phyloP scores from a whole-genome alignment of 2,329 filamentous ascomycete species.

The Paecilomyces fulvus region DNA sequence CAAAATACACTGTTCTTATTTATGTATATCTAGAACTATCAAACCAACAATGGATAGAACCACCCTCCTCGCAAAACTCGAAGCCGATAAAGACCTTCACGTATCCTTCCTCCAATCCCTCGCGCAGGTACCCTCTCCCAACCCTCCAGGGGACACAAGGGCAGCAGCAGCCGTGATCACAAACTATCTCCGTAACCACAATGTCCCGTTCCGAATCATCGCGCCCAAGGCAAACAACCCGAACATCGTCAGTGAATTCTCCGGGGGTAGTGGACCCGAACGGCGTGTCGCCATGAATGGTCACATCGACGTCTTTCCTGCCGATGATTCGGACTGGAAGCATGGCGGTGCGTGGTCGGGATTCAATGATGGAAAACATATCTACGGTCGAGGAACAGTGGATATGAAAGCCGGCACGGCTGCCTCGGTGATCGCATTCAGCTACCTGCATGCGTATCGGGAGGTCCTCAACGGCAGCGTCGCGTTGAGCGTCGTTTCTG shows the following conservation, averaged over 20 bases:
- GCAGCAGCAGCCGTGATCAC: constrained; percentile 25
- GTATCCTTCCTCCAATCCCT: constrained; percentile 24
- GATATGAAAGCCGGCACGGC: constrained; percentile 40
- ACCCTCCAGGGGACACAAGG: constrained; percentile 31
- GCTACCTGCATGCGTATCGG: constrained; percentile 18
- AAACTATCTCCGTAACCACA: constrained; percentile 17
- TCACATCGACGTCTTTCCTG: constrained; percentile 37
- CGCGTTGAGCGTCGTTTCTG: constrained; percentile 26
- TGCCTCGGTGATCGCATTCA: constrained; percentile 32
- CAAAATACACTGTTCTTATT: no score
- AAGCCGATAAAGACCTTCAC: constrained; percentile 15
- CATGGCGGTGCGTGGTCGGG: constrained; percentile 30
- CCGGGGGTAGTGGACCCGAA: constrained; percentile 7
- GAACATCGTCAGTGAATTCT: constrained; percentile 24
- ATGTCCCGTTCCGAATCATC: constrained; percentile 18
- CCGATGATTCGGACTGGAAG: constrained; percentile 24
- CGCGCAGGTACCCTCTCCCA: constrained; percentile 28
- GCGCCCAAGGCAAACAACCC: constrained; percentile 21
- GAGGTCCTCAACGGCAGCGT: constrained; percentile 14
- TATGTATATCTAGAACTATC: no score
- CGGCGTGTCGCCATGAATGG: constrained; percentile 34
- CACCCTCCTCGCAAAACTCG: background rate
- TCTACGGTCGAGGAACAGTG: constrained; percentile 32
- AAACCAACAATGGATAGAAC: background rate
- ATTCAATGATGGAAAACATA: constrained; percentile 20